phyloP scores from a whole-genome alignment of 169 alveolate genomes.

The Babesia divergens region DNA sequence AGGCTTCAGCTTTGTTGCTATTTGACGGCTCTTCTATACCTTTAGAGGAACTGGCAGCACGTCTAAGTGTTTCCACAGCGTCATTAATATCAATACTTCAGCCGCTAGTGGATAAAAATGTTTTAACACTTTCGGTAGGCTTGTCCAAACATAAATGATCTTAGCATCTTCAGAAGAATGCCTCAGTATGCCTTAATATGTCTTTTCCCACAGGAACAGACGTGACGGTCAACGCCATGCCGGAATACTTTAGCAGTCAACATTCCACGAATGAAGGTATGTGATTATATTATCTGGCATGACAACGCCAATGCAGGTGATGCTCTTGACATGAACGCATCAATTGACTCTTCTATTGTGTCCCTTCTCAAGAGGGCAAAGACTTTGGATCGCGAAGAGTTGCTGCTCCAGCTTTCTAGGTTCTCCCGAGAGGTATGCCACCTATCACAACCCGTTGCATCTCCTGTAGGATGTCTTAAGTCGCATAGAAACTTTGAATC shows the following conservation, averaged over 20 bases:
- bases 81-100: neutral
- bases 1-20: constrained; percentile 41
- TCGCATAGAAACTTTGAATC: neutral
- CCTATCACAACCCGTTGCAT: neutral
- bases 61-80: neutral
- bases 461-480: neutral
- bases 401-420: constrained; percentile 13
- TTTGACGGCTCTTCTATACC: neutral
- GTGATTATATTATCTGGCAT: neutral
- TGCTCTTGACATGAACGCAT: neutral
- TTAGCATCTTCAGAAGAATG: neutral
- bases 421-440: constrained; percentile 9
- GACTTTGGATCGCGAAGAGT: constrained; percentile 23
- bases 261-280: neutral
- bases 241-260: neutral
- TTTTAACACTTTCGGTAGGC: neutral
- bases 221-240: constrained; percentile 23
- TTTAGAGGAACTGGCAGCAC: neutral
- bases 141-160: neutral
- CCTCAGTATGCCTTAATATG: neutral
- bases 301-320: neutral
- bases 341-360: constrained; percentile 11
- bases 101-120: constrained; percentile 3
- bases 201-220: neutral
- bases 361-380: constrained; percentile 20